Base-by-base conservation (phyloP, 495 filamentous ascomycete genomes). In the Penicillium macrosclerotiorum region DNA sequence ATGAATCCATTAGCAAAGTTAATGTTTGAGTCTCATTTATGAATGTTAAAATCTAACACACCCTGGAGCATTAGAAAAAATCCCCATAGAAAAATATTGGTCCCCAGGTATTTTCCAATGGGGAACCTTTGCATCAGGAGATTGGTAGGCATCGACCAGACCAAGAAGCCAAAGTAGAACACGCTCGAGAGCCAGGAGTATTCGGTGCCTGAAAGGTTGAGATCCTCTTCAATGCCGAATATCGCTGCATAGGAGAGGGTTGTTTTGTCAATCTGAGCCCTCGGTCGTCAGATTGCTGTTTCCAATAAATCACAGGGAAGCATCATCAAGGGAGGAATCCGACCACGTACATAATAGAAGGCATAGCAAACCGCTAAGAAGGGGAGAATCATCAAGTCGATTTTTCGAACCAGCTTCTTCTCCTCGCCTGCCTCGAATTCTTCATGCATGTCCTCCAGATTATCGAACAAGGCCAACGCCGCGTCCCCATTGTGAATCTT, bases 141-240 rank as follows among this genome's bases (percentile, higher is more conserved):
- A 29, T 51, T 51, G 1, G 41, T 25, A 9, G 48, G 48, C 0
- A 45, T 14, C n/a, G 23, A 13, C 35, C 35, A 73, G 85, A 88
- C 65, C 18, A 82, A 47, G 36, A 71, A 80, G 0, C 78, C 78
- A 58, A 77, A 80, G 17, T 82, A 80, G 61, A 81, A 82, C 5
- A 79, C 62, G 22, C 63, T 69, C 7, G 65, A 70, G 1, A 80
- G 53, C 75, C 75, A 82, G 27, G 57, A 72, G 36, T 81, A 81
- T 30, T 81, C 62, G 0, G 63, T 55, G 6, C 78, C 78, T 9
- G 59, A 51, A 2, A 82, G 58, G 8, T 72, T 44, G 17, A 74
- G 40, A 57, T 51, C 74, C 8, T 76, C 60, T 31, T 65, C 42
- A 40, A 83, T 79, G 0, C 75, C 76, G 52, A 82, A 81, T 18